Percentiles rank a stretch among this genome's conserved stretches.
Evolutionary conservation across 2,329 filamentous ascomycete genomes (phyloP).

Genomic region (Saccharata proteae): DNA sequence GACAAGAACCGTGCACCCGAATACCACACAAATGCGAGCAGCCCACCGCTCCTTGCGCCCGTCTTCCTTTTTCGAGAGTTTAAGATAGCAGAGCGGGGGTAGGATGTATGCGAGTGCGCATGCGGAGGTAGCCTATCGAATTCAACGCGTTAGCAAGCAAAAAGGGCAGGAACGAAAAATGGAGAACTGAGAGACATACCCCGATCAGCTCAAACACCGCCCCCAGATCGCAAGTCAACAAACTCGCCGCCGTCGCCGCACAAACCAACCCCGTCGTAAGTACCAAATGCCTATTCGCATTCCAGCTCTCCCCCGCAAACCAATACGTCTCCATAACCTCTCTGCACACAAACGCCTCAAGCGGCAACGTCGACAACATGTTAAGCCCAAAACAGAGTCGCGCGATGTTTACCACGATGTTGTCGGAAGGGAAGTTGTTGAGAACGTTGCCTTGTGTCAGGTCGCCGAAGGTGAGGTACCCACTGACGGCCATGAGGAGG

Average conservation of each 20-base stretch:
- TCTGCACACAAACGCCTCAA: constrained; percentile 94
- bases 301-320: constrained; percentile 61
- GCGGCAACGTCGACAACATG: constrained; percentile 93
- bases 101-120: constrained; percentile 91
- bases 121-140: constrained; percentile 58
- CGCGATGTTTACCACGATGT: constrained; percentile 87
- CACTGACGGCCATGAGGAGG: constrained; percentile 72
- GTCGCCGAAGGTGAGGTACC: constrained; percentile 88
- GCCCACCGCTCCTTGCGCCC: constrained; percentile 39
- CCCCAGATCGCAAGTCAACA: constrained; percentile 87
- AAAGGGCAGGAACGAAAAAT: too few species aligned
- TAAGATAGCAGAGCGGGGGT: constrained; percentile 89
- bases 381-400: constrained; percentile 94
- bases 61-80: constrained; percentile 60
- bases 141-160: not conserved
- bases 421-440: constrained; percentile 91
- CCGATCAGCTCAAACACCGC: constrained; percentile 93
- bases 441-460: constrained; percentile 88
- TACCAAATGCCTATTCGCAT: constrained; percentile 71
- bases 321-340: constrained; percentile 91
- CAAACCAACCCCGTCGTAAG: constrained; percentile 77
- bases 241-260: constrained; percentile 60
- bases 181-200: constrained; percentile 20
- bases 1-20: constrained; percentile 68
- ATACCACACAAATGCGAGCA: constrained; percentile 57